A percentile compares a stretch with the other conserved stretches of the same genome.
phyloP scores from a whole-genome alignment of 148 eudicot genomes.

The Chenopodium formosanum region DNA sequence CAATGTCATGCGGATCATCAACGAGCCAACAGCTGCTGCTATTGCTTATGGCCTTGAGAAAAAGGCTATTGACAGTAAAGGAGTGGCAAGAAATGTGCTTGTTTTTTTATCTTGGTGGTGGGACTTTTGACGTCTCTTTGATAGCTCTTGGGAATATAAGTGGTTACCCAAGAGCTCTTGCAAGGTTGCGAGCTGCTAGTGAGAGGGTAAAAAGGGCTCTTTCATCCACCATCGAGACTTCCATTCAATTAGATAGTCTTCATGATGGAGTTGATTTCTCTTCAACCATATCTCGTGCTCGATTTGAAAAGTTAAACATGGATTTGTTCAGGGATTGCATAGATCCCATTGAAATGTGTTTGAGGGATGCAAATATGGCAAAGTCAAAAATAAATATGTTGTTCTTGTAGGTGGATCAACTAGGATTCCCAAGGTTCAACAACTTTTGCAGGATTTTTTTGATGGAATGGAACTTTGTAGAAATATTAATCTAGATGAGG shows the following conservation, averaged over 20 bases:
- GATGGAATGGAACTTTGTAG: not conserved
- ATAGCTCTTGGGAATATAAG: not conserved
- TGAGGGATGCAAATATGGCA: not conserved
- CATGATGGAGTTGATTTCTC: not conserved
- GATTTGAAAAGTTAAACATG: not conserved
- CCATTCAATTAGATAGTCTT: not conserved
- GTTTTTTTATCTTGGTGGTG: not conserved
- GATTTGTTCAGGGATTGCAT: not conserved
- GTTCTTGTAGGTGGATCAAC: not conserved
- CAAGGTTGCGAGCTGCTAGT: not conserved
- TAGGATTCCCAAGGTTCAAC: not conserved
- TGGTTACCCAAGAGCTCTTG: not conserved
- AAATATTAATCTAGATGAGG: not conserved
- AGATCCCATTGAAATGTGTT: not conserved
- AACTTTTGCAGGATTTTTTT: not conserved
- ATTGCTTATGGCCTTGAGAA: not conserved
- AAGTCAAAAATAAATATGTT: not conserved
- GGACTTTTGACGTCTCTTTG: not conserved
- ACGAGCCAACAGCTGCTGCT: slow-evolving; percentile 1
- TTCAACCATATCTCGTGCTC: not conserved
- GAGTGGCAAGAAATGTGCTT: not conserved
- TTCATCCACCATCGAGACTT: not conserved
- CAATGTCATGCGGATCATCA: not conserved
- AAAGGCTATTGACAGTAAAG: not conserved
- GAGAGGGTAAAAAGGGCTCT: not conserved